Evolutionary conservation across 2,329 filamentous ascomycete genomes (phyloP), one percentile per base, ranked within the genome.

Genomic region (Nannizzia gypsea): DNA sequence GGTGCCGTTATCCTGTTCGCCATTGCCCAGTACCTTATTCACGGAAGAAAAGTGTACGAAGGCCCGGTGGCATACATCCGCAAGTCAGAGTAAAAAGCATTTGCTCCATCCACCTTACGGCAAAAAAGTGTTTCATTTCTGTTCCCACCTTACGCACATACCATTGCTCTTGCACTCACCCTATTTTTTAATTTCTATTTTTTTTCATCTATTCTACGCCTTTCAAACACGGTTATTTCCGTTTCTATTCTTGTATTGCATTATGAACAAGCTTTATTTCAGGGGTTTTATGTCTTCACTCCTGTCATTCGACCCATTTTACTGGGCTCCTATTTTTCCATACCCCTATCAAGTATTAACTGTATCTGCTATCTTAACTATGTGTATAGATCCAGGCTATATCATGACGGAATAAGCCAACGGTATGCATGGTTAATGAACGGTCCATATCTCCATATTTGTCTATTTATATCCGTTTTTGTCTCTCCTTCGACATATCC

Each of bases 1-100:
- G 64, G 55, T n/a, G 62, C 56, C 6, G 63, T 64, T 3, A 44
- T 61, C 55, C 56, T 64, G 9, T 63, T 64, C 52, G 64, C 64
- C 4, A 57, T 64, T 44, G 20, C 56, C 28, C 60, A 63, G n/a
- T 66, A 63, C 36, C 24, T 63, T 44, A 9, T 66, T 8, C 62
- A 63, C 17, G 64, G 63, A 26, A 58, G 56, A 50, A 62, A 64
- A 28, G 48, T 60, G 11, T 66, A 63, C 42, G 61, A 62, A 17
- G 64, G 62, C 5, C 64, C 64, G 3, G 62, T 63, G 8, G 59
- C 57, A 8, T 56, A 62, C 42, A 54, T 64, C 9, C 46, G 58
- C 17, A 64, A 60, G 38, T 46, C 24, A 17, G 38, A 62, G 40
- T 62, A 40, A 60, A 36, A 13, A 11, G 31, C 9, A 28, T 57